These are phyloP conservation scores for Phytophthora melonis DNA, from an alignment of 352 stramenopile genomes.

Conservation along the genomic window DNA sequence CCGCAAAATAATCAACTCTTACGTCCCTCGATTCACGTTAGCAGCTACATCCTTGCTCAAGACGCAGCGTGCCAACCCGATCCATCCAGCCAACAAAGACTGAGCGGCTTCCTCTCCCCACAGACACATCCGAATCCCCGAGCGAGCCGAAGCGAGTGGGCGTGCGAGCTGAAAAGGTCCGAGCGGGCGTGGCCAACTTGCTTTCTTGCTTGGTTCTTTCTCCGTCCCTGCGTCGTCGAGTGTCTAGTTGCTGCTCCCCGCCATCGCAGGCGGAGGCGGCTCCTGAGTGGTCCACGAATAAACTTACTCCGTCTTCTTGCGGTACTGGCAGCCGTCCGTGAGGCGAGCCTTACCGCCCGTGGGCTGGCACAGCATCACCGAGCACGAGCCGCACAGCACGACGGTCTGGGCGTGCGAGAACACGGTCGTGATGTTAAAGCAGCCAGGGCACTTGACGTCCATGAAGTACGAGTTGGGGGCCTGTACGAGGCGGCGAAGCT, in stretches of 20 bases:
- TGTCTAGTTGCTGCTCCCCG: constrained; percentile 36
- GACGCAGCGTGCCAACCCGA: constrained; percentile 38
- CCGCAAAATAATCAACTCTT: constrained; percentile 79
- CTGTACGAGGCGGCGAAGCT: constrained; percentile 99
- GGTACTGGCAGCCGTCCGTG: constrained; percentile 99
- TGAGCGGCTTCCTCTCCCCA: constrained; percentile 33
- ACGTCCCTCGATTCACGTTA: constrained; percentile 68
- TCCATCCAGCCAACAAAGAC: constrained; percentile 33
- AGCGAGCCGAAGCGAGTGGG: constrained; percentile 36
- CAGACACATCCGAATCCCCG: constrained; percentile 36
- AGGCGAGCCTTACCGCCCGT: constrained; percentile 98
- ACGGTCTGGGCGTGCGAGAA: constrained; percentile 99
- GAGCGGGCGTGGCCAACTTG: constrained; percentile 36
- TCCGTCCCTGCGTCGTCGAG: constrained; percentile 40
- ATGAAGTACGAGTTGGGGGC: constrained; percentile 99
- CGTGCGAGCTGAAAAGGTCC: constrained; percentile 38
- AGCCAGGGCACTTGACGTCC: constrained; percentile 99
- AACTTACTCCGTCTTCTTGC: constrained; percentile 99
- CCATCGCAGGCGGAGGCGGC: constrained; percentile 6
- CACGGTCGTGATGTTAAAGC: constrained; percentile 99
- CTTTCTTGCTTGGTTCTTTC: constrained; percentile 44
- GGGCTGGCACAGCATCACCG: constrained; percentile 98
- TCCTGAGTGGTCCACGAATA: constrained; percentile 35
- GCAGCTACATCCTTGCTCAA: constrained; percentile 36
- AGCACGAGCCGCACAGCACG: constrained; percentile 97